Conservation (phyloP, 495 filamentous ascomycete species). For the Penicillium atrosanguineum region DNA sequence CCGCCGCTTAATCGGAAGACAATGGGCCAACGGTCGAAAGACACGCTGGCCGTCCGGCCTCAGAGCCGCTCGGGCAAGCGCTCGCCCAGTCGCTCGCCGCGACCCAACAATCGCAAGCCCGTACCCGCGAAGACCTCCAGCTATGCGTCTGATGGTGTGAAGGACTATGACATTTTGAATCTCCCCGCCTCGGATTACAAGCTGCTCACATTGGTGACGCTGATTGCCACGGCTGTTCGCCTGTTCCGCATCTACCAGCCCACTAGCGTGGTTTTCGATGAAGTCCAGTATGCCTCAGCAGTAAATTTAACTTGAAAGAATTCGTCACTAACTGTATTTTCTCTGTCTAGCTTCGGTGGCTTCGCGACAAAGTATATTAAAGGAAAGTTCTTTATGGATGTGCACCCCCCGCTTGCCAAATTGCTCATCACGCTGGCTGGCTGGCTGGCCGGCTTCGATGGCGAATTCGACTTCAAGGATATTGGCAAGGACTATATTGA, state of each 20-base stretch:
- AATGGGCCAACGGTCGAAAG: conserved; percentile 40
- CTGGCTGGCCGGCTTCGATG: conserved; percentile 92
- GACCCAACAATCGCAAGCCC: conserved; percentile 40
- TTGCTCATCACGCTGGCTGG: conserved; percentile 92
- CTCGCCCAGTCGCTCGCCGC: conserved; percentile 43
- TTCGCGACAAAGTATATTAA: conserved; percentile 99
- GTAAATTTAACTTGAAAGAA: not conserved
- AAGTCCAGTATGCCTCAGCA: conserved; percentile 79
- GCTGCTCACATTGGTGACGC: conserved; percentile 65
- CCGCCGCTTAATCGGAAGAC: not conserved
- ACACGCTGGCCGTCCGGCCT: conserved; percentile 39
- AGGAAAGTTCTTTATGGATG: conserved; percentile 98
- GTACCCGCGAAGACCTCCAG: conserved; percentile 24
- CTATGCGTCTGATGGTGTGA: conserved; percentile 53
- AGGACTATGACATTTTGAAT: conserved; percentile 51
- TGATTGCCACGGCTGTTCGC: conserved; percentile 75
- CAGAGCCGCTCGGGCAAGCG: conserved; percentile 30
- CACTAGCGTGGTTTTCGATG: conserved; percentile 95
- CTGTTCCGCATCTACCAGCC: conserved; percentile 96
- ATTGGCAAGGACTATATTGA: conserved; percentile 98
- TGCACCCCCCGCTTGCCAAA: conserved; percentile 96
- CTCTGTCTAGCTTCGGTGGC: conserved; percentile 75
- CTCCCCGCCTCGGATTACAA: conserved; percentile 80
- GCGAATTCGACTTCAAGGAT: conserved; percentile 97
- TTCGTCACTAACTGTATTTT: not conserved